Evolutionary conservation across 2,329 filamentous ascomycete genomes (phyloP).

Genomic region (Cryphonectria naterciae): DNA sequence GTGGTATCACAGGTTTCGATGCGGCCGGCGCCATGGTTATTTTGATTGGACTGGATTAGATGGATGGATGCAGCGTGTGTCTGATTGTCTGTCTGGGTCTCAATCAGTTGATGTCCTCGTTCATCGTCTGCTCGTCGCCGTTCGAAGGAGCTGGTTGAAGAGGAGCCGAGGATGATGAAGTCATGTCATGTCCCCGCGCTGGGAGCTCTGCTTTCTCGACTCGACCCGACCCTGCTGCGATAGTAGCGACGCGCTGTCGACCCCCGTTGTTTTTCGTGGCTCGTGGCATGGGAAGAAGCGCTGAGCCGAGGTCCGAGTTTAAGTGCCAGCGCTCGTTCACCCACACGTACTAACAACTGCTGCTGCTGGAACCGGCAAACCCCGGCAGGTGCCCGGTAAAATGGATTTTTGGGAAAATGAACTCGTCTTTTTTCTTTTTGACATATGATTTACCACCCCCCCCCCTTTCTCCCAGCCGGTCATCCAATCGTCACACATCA

Average conservation of each 20-base stretch:
- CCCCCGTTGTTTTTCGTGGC: conserved; percentile 5
- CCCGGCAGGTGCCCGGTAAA: neutral
- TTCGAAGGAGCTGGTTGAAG: neutral
- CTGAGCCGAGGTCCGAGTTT: conserved; percentile 27
- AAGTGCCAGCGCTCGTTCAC: neutral
- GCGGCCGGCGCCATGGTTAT: conserved; percentile 33
- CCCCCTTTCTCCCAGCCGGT: too few species aligned
- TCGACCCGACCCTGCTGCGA: neutral
- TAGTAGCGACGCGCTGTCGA: neutral
- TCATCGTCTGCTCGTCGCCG: conserved; percentile 21
- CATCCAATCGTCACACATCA: neutral
- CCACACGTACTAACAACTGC: too few species aligned
- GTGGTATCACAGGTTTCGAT: conserved; percentile 70
- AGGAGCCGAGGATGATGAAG: neutral
- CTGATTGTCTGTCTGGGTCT: neutral
- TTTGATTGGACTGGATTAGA: neutral
- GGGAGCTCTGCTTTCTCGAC: neutral
- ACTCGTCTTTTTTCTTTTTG: neutral
- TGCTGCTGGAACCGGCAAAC: neutral
- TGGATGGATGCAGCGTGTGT: neutral
- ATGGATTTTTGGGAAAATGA: neutral
- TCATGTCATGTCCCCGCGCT: neutral
- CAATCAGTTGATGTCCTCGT: conserved; percentile 28
- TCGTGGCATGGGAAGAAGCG: neutral
- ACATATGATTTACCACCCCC: neutral